Conservation (phyloP, 352 stramenopile species). For the Elongisporangium undulatum region DNA sequence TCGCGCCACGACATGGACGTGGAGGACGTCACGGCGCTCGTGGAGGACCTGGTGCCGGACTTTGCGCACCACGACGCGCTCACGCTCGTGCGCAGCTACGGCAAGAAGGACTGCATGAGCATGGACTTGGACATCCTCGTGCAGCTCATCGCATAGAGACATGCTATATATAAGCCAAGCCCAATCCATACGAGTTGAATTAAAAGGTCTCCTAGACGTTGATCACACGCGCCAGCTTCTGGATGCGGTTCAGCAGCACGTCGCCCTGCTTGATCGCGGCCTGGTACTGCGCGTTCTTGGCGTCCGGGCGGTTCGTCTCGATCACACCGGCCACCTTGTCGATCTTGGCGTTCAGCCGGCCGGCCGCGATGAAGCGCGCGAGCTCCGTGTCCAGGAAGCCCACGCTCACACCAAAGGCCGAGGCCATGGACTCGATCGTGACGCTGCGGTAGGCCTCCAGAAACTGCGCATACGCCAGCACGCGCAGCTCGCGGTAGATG, state of each 20-base stretch:
- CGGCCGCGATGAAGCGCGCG: constrained; percentile 96
- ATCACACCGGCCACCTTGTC: constrained; percentile 98
- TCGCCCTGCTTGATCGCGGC: constrained; percentile 99
- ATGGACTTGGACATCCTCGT: constrained; percentile 45
- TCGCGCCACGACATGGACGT: constrained; percentile 26
- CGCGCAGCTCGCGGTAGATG: constrained; percentile 96
- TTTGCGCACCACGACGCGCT: constrained; percentile 61
- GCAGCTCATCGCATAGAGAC: constrained; percentile 35
- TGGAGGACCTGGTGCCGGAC: constrained; percentile 38
- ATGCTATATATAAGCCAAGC: neutral
- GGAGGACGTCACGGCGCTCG: constrained; percentile 39
- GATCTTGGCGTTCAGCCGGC: constrained; percentile 98
- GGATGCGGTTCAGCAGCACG: constrained; percentile 97
- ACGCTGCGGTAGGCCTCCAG: constrained; percentile 97
- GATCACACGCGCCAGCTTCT: constrained; percentile 97
- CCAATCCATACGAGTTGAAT: neutral
- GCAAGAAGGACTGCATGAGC: constrained; percentile 53
- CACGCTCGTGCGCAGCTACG: constrained; percentile 64
- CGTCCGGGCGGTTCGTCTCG: constrained; percentile 97
- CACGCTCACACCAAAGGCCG: constrained; percentile 93
- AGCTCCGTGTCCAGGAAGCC: constrained; percentile 97
- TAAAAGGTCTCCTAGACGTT: constrained; percentile 74
- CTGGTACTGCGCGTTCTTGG: constrained; percentile 99
- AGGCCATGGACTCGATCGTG: constrained; percentile 95
- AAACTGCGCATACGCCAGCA: constrained; percentile 98